These are phyloP conservation scores for Gypsophila paniculata DNA, from an alignment of 179 eudicot species.

Conservation along the genomic window DNA sequence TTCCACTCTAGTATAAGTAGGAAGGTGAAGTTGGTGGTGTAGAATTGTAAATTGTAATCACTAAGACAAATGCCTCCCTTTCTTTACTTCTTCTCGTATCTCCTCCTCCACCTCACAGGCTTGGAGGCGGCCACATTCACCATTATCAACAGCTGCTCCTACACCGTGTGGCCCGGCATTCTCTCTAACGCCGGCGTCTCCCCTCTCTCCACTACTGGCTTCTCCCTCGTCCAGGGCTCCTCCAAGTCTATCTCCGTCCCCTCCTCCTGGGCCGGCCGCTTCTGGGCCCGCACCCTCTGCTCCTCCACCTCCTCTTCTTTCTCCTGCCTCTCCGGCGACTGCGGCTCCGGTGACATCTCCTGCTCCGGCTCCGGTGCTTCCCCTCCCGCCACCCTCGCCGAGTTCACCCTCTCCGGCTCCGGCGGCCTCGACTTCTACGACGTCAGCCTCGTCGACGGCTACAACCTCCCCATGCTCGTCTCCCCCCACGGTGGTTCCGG, in stretches of 20 bases:
- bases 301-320: conserved; percentile 44
- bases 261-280: conserved; percentile 67
- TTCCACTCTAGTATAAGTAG: too few species aligned
- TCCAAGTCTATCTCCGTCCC: conserved; percentile 44
- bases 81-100: too few species aligned
- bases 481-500: conserved; percentile 56
- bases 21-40: too few species aligned
- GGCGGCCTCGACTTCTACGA: conserved; percentile 72
- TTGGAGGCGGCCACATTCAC: conserved; percentile 47
- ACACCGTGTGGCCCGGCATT: conserved; percentile 83
- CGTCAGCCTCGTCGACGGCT: conserved; percentile 87
- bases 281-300: conserved; percentile 83
- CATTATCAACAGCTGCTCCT: conserved; percentile 57
- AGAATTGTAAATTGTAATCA: too few species aligned
- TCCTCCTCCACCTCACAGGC: too few species aligned
- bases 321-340: conserved; percentile 78
- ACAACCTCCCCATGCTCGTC: conserved; percentile 77
- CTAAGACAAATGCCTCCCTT: too few species aligned
- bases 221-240: conserved; percentile 51
- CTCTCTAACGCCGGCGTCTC: conserved; percentile 68
- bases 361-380: conserved; percentile 57
- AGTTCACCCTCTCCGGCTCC: conserved; percentile 65
- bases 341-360: conserved; percentile 62
- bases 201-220: conserved; percentile 58
- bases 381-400: conserved; percentile 80